Conservation (phyloP, 1,284 basidiomycete genomes). For the Cryptococcus sp. region DNA sequence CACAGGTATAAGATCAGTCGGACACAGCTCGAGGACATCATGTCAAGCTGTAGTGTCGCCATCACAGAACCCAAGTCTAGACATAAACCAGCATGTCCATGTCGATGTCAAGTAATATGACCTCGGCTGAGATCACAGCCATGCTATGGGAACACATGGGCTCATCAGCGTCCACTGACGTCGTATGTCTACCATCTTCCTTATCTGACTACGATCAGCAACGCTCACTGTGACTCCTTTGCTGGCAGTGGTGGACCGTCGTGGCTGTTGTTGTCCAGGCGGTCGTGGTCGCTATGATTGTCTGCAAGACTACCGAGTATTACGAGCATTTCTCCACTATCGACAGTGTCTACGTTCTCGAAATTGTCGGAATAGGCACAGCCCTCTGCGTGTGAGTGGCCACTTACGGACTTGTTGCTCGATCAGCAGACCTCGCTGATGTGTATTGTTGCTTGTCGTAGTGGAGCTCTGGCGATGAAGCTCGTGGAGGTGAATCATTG, state of each 20-base stretch:
- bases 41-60: too few species aligned
- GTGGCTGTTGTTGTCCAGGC: conserved; percentile 2
- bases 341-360: conserved; percentile 7
- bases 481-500: conserved; percentile 6
- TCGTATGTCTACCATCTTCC: too few species aligned
- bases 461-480: conserved; percentile 3
- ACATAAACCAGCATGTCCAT: too few species aligned
- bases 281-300: conserved; percentile 3
- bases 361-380: conserved; percentile 3
- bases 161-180: too few species aligned
- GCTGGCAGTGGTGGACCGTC: conserved; percentile 3
- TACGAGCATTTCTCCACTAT: conserved; percentile 8
- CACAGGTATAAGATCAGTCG: too few species aligned
- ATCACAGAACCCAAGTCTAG: too few species aligned
- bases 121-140: too few species aligned
- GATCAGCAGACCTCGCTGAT: neutral
- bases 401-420: neutral
- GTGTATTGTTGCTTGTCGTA: neutral
- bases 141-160: too few species aligned
- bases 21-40: too few species aligned
- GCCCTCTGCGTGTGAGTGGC: conserved; percentile 5
- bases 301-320: conserved; percentile 6
- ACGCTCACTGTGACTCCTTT: too few species aligned
- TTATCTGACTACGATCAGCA: too few species aligned
- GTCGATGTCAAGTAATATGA: too few species aligned